Conservation (phyloP, 306 rosid species). For the Prunus mume region DNA sequence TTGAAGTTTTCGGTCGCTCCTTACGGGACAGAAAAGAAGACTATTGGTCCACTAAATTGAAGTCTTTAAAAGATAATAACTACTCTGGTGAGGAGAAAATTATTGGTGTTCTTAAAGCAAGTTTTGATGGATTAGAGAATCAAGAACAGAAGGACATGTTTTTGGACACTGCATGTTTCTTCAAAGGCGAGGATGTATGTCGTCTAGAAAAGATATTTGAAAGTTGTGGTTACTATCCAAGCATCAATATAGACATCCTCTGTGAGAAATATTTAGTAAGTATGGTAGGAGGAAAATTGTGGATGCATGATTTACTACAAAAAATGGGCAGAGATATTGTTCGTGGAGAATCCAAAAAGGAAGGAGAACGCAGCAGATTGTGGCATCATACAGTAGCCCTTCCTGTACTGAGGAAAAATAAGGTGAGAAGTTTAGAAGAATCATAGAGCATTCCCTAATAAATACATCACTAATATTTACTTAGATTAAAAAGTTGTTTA, state of each 20-base stretch:
- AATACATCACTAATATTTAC: background rate
- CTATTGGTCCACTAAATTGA: constrained; percentile 27
- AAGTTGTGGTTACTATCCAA: background rate
- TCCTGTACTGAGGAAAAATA: constrained; percentile 8
- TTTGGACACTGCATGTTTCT: constrained; percentile 8
- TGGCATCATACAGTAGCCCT: constrained; percentile 10
- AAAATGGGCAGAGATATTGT: constrained; percentile 32
- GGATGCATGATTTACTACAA: constrained; percentile 38
- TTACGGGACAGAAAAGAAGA: background rate
- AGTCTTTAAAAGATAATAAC: background rate
- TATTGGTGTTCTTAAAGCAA: constrained; percentile 5
- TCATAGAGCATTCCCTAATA: too few relatives aligned
- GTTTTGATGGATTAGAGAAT: constrained; percentile 21
- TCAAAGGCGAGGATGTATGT: background rate
- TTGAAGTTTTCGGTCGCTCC: constrained; percentile 12
- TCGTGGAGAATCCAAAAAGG: constrained; percentile 1
- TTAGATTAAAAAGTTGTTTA: background rate
- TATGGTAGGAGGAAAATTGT: background rate
- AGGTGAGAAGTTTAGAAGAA: background rate
- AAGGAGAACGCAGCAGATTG: constrained; percentile 35
- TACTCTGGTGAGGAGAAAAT: background rate
- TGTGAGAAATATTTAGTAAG: constrained; percentile 24
- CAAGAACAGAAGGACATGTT: background rate
- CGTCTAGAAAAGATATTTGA: constrained; percentile 8
- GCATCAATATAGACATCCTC: constrained; percentile 11